phyloP scores from a whole-genome alignment of 116 monocot species.

The Dioscorea cayenensis region DNA sequence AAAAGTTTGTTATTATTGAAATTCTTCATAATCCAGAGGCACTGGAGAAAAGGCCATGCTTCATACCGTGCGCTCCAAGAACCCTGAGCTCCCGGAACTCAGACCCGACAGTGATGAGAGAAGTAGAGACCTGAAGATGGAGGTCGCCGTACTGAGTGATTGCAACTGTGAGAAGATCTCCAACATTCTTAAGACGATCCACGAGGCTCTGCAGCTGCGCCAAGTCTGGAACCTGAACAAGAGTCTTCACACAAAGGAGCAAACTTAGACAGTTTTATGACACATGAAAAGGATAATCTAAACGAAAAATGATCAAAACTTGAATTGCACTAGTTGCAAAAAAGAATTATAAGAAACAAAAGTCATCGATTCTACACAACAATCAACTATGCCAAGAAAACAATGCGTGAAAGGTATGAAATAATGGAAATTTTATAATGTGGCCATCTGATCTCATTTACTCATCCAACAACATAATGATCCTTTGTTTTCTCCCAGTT shows the following conservation, averaged over 20 bases:
- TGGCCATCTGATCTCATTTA: too few relatives aligned
- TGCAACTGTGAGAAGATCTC: conserved; percentile 67
- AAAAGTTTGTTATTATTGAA: neutral
- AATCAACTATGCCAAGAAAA: too few relatives aligned
- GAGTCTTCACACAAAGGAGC: conserved; percentile 39
- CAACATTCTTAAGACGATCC: conserved; percentile 89
- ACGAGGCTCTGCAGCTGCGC: conserved; percentile 79
- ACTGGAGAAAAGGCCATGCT: neutral
- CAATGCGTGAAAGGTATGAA: too few relatives aligned
- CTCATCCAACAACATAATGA: too few relatives aligned
- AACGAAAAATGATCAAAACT: too few relatives aligned
- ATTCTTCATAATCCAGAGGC: neutral
- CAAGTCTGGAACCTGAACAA: conserved; percentile 93
- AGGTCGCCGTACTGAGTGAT: conserved; percentile 89
- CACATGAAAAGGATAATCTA: neutral
- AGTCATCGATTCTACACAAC: too few relatives aligned
- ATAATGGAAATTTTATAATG: too few relatives aligned
- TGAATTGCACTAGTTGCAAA: too few relatives aligned
- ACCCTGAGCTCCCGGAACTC: conserved; percentile 75
- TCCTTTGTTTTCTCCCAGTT: too few relatives aligned
- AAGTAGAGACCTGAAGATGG: conserved; percentile 84
- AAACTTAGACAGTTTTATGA: neutral
- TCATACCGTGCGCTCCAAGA: conserved; percentile 56
- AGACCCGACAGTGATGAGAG: conserved; percentile 77
- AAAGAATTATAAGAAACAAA: too few relatives aligned